These are phyloP conservation scores for Fusarium luffae DNA, from an alignment of 2,329 filamentous ascomycete species.

Conservation along the genomic window DNA sequence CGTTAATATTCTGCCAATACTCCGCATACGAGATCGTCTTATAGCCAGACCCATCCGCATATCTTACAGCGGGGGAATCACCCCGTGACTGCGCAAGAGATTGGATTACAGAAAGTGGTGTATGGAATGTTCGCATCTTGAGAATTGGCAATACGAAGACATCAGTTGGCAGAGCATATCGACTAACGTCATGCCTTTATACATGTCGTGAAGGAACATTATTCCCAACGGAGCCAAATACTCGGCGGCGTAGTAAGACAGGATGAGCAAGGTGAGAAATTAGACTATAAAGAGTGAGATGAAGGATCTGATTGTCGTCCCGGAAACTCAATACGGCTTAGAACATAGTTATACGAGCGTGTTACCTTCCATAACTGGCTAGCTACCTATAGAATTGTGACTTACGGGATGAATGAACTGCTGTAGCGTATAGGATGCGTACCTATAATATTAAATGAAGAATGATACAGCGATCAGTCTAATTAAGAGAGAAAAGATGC, in stretches of 20 bases:
- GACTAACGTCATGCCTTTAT: rapidly evolving
- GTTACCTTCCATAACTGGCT: not conserved
- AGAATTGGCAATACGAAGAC: rapidly evolving
- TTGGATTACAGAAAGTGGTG: conserved; percentile 1
- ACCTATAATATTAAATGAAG: no score
- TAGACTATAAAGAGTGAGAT: not conserved
- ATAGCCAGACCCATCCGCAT: not conserved
- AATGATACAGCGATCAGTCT: no score
- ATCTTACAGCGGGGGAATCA: not conserved
- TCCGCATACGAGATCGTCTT: not conserved
- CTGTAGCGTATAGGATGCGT: not conserved
- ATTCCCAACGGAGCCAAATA: not conserved
- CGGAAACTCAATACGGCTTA: not conserved
- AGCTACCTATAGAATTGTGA: not conserved
- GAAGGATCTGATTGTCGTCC: not conserved
- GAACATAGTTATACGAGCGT: not conserved
- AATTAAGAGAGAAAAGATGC: no score
- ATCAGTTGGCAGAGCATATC: rapidly evolving
- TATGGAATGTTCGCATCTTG: conserved; percentile 4
- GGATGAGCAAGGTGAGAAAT: not conserved
- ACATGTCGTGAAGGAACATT: not conserved
- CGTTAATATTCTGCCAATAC: not conserved
- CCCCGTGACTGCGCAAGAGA: not conserved
- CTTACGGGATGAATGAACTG: not conserved
- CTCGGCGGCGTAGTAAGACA: not conserved